Percentiles rank a stretch among this genome's conserved stretches.
These are phyloP conservation scores for Ligustrum vulgare DNA, from an alignment of 257 asterid species.

Conservation along the genomic window DNA sequence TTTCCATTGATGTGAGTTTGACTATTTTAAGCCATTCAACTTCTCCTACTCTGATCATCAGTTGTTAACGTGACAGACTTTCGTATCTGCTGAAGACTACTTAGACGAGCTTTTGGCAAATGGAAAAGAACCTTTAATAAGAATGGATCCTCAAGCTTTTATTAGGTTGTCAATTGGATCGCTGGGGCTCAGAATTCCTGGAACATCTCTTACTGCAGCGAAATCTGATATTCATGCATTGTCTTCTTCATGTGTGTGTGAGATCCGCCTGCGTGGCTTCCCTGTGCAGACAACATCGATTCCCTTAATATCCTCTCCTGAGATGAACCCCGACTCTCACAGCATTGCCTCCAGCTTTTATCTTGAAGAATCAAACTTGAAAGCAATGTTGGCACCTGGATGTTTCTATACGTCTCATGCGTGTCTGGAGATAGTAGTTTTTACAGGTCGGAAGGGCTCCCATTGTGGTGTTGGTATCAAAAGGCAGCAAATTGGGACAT, in stretches of 20 bases:
- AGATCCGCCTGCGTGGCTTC: slow-evolving; percentile 94
- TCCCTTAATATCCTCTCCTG: slow-evolving; percentile 78
- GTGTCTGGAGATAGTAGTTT: slow-evolving; percentile 74
- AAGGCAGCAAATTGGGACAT: slow-evolving; percentile 79
- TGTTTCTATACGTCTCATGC: slow-evolving; percentile 74
- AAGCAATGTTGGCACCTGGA: slow-evolving; percentile 68
- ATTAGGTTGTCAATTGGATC: slow-evolving; percentile 86
- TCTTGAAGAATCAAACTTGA: slow-evolving; percentile 82
- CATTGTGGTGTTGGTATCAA: slow-evolving; percentile 83
- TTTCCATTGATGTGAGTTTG: neutral
- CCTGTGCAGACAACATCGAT: slow-evolving; percentile 83
- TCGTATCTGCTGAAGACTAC: neutral
- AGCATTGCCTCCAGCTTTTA: slow-evolving; percentile 75
- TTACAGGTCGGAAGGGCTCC: slow-evolving; percentile 72
- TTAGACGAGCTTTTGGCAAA: slow-evolving; percentile 31
- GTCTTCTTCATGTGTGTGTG: slow-evolving; percentile 76
- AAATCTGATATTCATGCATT: slow-evolving; percentile 54
- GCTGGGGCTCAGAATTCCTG: slow-evolving; percentile 71
- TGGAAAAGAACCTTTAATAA: slow-evolving; percentile 49
- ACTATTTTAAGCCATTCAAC: slow-evolving; percentile 6
- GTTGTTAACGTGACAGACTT: slow-evolving; percentile 23
- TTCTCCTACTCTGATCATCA: slow-evolving; percentile 13
- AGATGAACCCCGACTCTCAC: slow-evolving; percentile 57
- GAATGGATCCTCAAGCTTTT: slow-evolving; percentile 94
- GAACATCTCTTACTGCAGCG: slow-evolving; percentile 39